Evolutionary conservation across 2,329 filamentous ascomycete species (phyloP).

Genomic region (Hortaea sp.): DNA sequence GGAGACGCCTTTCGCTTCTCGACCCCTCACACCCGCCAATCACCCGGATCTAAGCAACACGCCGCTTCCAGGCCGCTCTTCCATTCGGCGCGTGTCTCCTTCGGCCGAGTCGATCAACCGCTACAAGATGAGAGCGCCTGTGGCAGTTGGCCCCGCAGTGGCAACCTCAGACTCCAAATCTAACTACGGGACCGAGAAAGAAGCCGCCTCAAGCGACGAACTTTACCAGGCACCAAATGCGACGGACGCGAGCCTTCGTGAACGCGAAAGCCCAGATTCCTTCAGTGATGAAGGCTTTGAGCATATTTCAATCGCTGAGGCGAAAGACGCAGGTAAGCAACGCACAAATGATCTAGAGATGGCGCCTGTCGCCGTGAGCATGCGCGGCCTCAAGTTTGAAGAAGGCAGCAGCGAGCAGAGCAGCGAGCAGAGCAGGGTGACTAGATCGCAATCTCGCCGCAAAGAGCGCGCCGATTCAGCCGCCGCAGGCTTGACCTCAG

Average conservation of each 20-base stretch:
- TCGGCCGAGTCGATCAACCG: not conserved
- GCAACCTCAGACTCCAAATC: not conserved
- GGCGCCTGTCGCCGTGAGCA: too few species aligned
- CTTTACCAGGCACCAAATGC: not conserved
- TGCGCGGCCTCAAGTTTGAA: not conserved
- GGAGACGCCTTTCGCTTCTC: not conserved
- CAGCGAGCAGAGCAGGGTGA: not conserved
- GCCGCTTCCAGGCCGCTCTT: not conserved
- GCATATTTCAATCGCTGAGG: not conserved
- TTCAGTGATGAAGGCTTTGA: not conserved
- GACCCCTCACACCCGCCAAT: not conserved
- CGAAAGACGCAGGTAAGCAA: not conserved
- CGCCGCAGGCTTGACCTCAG: not conserved
- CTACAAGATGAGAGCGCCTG: conserved; percentile 1
- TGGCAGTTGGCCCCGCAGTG: not conserved
- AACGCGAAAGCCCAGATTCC: not conserved
- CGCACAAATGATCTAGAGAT: not conserved
- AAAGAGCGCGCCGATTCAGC: conserved; percentile 9
- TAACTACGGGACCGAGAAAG: not conserved
- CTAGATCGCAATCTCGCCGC: conserved; percentile 7
- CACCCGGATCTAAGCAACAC: not conserved
- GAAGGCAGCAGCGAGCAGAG: not conserved
- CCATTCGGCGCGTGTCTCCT: conserved; percentile 1
- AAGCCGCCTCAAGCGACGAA: not conserved
- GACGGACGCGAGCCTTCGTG: not conserved